Conservation (phyloP, 345 rosid genomes). For the Lagerstroemia speciosa region DNA sequence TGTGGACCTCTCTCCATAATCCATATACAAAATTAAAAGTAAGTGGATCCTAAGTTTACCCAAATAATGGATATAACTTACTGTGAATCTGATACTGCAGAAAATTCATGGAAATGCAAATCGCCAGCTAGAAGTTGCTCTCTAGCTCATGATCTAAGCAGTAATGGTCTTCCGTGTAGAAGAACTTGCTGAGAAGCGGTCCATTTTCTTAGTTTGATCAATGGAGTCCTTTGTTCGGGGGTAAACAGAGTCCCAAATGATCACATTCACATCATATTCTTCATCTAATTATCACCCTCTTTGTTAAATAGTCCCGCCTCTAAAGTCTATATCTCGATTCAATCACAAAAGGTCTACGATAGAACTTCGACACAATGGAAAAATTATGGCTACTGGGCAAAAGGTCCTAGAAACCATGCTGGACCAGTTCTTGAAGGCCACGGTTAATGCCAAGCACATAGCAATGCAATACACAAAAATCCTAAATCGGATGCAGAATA, state of each 20-base stretch:
- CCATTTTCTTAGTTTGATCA: background rate
- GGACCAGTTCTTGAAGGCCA: background rate
- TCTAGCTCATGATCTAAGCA: background rate
- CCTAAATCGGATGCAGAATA: background rate
- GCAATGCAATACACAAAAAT: background rate
- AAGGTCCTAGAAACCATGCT: slow-evolving; percentile 1
- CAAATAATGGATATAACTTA: background rate
- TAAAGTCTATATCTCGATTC: too few species aligned
- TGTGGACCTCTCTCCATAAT: too few species aligned
- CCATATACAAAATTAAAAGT: background rate
- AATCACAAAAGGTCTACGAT: too few species aligned
- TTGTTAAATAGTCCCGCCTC: background rate
- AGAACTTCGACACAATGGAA: background rate
- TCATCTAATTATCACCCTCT: background rate
- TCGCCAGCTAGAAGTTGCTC: background rate
- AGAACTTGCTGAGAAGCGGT: background rate
- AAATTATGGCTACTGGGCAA: background rate
- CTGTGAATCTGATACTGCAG: background rate
- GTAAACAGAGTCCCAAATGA: background rate
- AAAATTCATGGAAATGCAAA: background rate
- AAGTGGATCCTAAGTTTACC: background rate
- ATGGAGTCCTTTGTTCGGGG: background rate
- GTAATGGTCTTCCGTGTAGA: background rate
- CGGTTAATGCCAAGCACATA: background rate
- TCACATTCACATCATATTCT: background rate